These are phyloP conservation scores for Candida insectalens DNA, from an alignment of 805 yeast species.

Conservation along the genomic window DNA sequence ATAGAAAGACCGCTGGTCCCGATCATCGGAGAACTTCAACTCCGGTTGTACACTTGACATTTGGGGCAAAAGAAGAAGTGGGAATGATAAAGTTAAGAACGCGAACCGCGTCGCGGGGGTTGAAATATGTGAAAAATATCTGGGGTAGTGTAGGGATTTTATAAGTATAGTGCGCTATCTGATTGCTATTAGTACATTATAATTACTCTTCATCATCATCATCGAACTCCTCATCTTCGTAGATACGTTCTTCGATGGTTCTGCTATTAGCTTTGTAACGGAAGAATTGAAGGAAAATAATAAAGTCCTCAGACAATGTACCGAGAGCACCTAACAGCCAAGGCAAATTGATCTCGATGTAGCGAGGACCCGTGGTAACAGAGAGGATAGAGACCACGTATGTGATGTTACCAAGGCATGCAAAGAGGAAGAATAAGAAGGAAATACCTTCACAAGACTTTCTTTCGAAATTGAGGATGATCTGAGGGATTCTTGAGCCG, in stretches of 20 bases:
- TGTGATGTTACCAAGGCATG: slow-evolving; percentile 88
- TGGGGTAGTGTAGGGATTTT: background rate
- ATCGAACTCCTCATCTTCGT: slow-evolving; percentile 12
- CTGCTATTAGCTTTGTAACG: slow-evolving; percentile 36
- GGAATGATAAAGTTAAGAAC: background rate
- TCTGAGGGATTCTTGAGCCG: slow-evolving; percentile 91
- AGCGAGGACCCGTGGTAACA: slow-evolving; percentile 59
- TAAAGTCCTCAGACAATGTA: slow-evolving; percentile 72
- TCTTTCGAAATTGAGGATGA: slow-evolving; percentile 71
- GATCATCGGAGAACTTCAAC: slow-evolving; percentile 43
- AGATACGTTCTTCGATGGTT: slow-evolving; percentile 17
- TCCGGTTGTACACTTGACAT: slow-evolving; percentile 38
- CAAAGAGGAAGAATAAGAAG: slow-evolving; percentile 86
- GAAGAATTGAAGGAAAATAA: slow-evolving; percentile 82
- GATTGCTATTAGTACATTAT: no score
- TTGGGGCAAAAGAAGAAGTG: background rate
- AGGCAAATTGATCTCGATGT: slow-evolving; percentile 71
- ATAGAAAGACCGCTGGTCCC: slow-evolving; percentile 38
- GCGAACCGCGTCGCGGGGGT: slow-evolving; percentile 1
- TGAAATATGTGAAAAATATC: background rate
- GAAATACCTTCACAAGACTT: slow-evolving; percentile 95
- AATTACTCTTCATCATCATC: slow-evolving; percentile 9
- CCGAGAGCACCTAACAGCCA: slow-evolving; percentile 94
- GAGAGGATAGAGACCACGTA: slow-evolving; percentile 80
- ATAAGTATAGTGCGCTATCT: no score